Base-by-base conservation (phyloP, 129 eudicot genomes). In the Arctium minus region DNA sequence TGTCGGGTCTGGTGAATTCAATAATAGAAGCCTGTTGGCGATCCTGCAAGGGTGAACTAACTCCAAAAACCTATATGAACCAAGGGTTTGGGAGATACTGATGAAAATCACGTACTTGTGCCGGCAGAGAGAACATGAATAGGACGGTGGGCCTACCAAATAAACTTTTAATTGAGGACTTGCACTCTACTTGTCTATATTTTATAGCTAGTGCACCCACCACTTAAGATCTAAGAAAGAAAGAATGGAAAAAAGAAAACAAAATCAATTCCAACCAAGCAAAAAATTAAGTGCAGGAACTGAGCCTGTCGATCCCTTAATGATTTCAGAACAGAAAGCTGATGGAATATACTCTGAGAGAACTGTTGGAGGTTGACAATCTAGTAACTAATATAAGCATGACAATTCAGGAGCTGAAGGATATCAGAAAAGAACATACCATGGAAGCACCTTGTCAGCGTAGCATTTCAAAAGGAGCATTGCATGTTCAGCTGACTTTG, bases 391-490 rank as follows among this genome's bases (percentile, higher is more conserved):
- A 3, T 50, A 73, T 36, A 71, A 71, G n/a, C 70, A 74, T 75
- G 74, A 74, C 3, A 12, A 73, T 17, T 39, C 10, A 27, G 15
- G 11, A 40, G 76, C 50, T 12, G 29, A 53, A 13, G 3, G 44
- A 56, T 31, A 32, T 22, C 8, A 74, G 39, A 42, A 71, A 46
- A 78, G 27, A 46, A 48, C 91, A 80, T 92, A 94, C 99, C 97
- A 86, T 79, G 97, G 99, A 69, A 96, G 86, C 85, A 96, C 84
- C 87, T 85, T 89, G 69, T 81, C 29, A 17, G 88, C 84, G 75
- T 88, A 93, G 82, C 94, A 90, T 81, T 91, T 96, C 90, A 93
- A 87, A 85, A 96, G 93, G 65, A 87, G 80, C 40, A 79, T 40
- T 64, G 87, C 86, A 72, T 79, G 69, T 78, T 83, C 88, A 72